phyloP scores from a whole-genome alignment of 2,329 filamentous ascomycete genomes.

The Amylocarpus encephaloides region DNA sequence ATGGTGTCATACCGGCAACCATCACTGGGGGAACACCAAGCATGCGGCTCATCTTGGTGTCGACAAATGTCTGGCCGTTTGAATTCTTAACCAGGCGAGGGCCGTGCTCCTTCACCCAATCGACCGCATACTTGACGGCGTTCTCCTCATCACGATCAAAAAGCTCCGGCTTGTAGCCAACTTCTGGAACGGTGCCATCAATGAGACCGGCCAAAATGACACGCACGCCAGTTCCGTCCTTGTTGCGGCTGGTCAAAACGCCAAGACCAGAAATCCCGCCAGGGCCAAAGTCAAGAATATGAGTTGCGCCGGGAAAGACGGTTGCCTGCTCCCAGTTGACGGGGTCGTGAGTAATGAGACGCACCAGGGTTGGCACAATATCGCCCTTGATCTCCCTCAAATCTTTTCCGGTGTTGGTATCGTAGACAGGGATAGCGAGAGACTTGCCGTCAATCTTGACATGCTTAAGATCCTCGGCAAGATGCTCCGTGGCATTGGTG shows the following conservation, averaged over 20 bases:
- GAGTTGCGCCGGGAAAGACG: constrained; percentile 81
- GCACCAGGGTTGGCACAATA: constrained; percentile 78
- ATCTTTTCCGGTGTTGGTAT: constrained; percentile 85
- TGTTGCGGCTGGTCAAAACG: constrained; percentile 95
- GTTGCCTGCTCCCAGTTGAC: constrained; percentile 97
- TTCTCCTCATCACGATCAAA: constrained; percentile 95
- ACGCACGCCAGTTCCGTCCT: constrained; percentile 94
- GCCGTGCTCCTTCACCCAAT: constrained; percentile 97
- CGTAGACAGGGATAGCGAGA: constrained; percentile 78
- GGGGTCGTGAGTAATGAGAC: constrained; percentile 88
- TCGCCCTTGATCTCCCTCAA: constrained; percentile 68
- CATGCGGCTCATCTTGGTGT: constrained; percentile 91
- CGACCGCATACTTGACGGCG: constrained; percentile 87
- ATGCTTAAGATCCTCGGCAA: constrained; percentile 81
- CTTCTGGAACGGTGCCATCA: constrained; percentile 79
- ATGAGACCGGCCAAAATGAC: constrained; percentile 94
- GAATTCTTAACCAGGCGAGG: constrained; percentile 89
- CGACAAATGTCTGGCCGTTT: constrained; percentile 81
- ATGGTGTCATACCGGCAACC: constrained; percentile 91
- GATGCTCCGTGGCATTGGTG: constrained; percentile 69
- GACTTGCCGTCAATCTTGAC: constrained; percentile 66
- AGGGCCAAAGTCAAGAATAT: constrained; percentile 93
- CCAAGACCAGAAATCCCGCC: constrained; percentile 95
- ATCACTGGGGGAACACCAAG: constrained; percentile 81
- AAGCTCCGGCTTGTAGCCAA: constrained; percentile 96